A percentile compares a stretch with the other conserved stretches of the same genome.
phyloP scores from a whole-genome alignment of 129 eudicot species.

The Logfia minima region DNA sequence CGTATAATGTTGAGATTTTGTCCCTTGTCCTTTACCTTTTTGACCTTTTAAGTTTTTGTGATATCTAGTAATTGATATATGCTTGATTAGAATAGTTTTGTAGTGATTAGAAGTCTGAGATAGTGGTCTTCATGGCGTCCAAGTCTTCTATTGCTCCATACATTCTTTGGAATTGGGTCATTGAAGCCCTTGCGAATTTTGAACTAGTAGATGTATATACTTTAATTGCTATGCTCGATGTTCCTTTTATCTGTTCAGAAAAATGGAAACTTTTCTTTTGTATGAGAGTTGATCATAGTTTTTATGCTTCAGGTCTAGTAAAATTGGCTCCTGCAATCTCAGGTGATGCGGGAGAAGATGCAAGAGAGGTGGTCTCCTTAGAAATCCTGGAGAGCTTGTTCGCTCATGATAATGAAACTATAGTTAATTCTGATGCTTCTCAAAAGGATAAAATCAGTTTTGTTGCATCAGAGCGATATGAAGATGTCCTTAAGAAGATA shows the following conservation, averaged over 20 bases:
- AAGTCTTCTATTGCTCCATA: conserved; percentile 36
- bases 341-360: conserved; percentile 46
- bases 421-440: conserved; percentile 18
- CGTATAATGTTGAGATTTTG: background rate
- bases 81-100: background rate
- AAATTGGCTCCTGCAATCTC: conserved; percentile 50
- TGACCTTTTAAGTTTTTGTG: background rate
- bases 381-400: conserved; percentile 59
- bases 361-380: conserved; percentile 55
- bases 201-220: conserved; percentile 41
- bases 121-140: conserved; percentile 38
- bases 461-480: conserved; percentile 52
- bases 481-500: conserved; percentile 54
- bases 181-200: conserved; percentile 63
- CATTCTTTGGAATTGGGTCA: conserved; percentile 59
- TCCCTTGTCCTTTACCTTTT: background rate
- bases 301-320: conserved; percentile 51
- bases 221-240: conserved; percentile 46
- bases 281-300: background rate
- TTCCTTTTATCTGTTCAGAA: background rate
- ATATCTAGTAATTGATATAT: background rate
- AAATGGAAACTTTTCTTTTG: background rate
- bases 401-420: conserved; percentile 23
- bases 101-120: conserved; percentile 4
- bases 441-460: conserved; percentile 34